Base-by-base conservation (phyloP, 2,329 filamentous ascomycete species). In the Neonectria punicea region DNA sequence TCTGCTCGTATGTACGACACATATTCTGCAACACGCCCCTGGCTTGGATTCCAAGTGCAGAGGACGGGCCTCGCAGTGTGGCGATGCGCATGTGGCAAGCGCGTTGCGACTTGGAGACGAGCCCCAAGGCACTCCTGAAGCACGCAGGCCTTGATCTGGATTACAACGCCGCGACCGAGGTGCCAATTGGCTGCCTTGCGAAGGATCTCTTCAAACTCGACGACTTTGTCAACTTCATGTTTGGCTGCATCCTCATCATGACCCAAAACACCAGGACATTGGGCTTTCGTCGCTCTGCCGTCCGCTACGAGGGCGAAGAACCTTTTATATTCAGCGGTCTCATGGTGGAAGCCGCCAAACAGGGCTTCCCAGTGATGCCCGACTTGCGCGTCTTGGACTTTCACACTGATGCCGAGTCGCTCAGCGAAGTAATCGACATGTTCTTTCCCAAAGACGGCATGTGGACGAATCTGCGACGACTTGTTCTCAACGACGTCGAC, bases 1-100 rank as follows among this genome's bases (percentile, higher is more conserved):
- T 71, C 36, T 66, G 68, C 3, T 32, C 32, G 11, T 49, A 32
- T 30, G 41, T 54, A 13, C 43, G 32, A 2, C 58, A 61, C 30
- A 18, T 61, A 2, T 22, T 28, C 10, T 61, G 58, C 16, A 7
- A 32, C 6, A 54, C 58, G 5, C n/a, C 41, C 5, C 36, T 61
- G 50, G 50, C 47, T 7, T 61, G 58, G 58, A n/a, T 5, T 4
- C 4, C 25, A 32, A 28, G 5, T 10, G 3, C 11, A 3, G 8
- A 22, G n/a, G 16, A 30, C 6, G 44, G 18, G 1, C 25, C 36
- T 20, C 47, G 39, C 30, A 14, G n/a, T 11, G 16, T n/a, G 36
- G 58, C 50, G 11, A 18, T 39, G 32, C 14, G 20, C 5, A 54
- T 61, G 11, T 61, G 58, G 58, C 5, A 18, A 14, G 11, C 32